Evolutionary conservation across 1,139 yeast species (phyloP).

Genomic region (Candida pseudoviswanathii): DNA sequence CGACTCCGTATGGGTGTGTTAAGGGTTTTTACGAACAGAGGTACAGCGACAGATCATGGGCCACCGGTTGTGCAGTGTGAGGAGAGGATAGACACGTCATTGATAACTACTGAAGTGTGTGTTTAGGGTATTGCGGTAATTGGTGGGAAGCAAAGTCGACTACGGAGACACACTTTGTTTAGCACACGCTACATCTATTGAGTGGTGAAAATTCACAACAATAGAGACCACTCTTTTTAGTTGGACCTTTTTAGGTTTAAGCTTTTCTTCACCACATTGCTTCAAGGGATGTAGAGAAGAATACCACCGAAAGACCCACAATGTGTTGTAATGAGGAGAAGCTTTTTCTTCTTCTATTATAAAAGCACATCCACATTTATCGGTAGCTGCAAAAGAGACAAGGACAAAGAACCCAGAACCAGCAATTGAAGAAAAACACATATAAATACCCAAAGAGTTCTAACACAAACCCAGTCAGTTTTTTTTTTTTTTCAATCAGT

Average conservation of each 20-base stretch:
- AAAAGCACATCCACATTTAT: neutral
- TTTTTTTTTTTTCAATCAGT: neutral
- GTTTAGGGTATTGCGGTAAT: neutral
- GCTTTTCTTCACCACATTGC: neutral
- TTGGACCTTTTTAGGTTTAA: neutral
- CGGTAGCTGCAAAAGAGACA: neutral
- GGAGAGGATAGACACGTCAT: too few species aligned
- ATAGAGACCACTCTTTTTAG: neutral
- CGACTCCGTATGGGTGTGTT: too few species aligned
- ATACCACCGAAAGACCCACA: neutral
- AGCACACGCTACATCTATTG: neutral
- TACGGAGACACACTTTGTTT: neutral
- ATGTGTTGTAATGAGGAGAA: neutral
- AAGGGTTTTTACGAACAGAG: neutral
- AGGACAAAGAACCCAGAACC: neutral
- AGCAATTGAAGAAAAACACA: neutral
- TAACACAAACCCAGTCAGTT: neutral
- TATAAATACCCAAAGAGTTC: neutral
- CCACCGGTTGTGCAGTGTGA: too few species aligned
- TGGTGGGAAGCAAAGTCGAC: neutral
- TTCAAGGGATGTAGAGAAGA: conserved; percentile 1
- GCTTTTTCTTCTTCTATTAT: neutral
- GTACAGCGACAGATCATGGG: too few species aligned
- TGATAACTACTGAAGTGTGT: too few species aligned
- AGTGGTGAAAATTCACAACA: neutral